Evolutionary conservation across 1,284 basidiomycete genomes (phyloP).

Genomic region (Boletellus dicymbophilus): DNA sequence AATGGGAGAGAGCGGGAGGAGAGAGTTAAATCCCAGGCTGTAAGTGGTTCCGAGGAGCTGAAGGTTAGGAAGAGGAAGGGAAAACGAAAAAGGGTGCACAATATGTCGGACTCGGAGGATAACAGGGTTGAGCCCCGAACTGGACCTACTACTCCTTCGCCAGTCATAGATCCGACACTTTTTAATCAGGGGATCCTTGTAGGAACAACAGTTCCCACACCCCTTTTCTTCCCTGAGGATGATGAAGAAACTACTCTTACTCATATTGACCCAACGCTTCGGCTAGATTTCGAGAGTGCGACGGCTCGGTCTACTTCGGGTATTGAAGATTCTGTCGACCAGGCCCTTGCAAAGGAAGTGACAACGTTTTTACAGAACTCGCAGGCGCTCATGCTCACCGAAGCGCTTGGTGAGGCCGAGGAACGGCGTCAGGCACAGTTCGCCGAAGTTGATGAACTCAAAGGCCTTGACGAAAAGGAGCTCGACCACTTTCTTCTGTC

Average conservation of each 20-base stretch:
- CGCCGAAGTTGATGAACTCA: conserved; percentile 60
- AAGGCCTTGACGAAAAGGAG: conserved; percentile 91
- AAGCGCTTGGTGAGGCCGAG: conserved; percentile 66
- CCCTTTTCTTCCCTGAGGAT: conserved; percentile 45
- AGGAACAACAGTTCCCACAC: conserved; percentile 23
- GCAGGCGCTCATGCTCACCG: conserved; percentile 54
- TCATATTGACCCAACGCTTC: conserved; percentile 62
- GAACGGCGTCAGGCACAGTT: conserved; percentile 56
- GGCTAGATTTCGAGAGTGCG: conserved; percentile 27
- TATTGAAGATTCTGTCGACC: conserved; percentile 51
- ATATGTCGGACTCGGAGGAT: conserved; percentile 39
- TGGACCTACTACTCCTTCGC: conserved; percentile 33
- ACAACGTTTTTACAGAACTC: conserved; percentile 59
- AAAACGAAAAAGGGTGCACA: conserved; percentile 44
- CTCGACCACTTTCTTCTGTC: conserved; percentile 84
- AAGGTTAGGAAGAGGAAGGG: conserved; percentile 35
- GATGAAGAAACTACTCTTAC: conserved; percentile 41
- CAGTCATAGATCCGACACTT: conserved; percentile 38
- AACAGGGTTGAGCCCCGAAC: conserved; percentile 22
- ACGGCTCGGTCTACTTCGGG: conserved; percentile 18
- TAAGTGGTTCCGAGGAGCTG: conserved; percentile 32
- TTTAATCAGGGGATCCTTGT: conserved; percentile 46
- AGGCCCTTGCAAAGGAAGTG: conserved; percentile 65
- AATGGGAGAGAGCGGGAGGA: conserved; percentile 76
- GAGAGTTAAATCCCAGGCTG: conserved; percentile 48